A percentile compares a stretch with the other conserved stretches of the same genome.
phyloP scores from a whole-genome alignment of 2,329 filamentous ascomycete genomes.

The Aureobasidium sp. region DNA sequence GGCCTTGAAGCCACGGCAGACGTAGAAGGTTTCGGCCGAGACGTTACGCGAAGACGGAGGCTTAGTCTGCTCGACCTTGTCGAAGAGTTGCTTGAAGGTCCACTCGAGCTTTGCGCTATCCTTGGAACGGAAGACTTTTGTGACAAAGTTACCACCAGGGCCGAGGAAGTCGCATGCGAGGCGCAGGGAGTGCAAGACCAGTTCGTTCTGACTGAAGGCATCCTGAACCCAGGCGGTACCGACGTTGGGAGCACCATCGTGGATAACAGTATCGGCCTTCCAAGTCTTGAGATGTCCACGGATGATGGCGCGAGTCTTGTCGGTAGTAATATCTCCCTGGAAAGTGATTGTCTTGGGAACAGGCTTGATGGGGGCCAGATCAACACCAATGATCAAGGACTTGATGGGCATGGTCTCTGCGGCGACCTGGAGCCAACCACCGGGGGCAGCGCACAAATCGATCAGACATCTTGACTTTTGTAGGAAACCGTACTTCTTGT shows the following conservation, averaged over 20 bases:
- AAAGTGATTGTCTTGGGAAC: conserved; percentile 93
- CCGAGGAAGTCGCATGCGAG: conserved; percentile 87
- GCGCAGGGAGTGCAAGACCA: conserved; percentile 84
- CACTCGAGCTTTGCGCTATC: conserved; percentile 94
- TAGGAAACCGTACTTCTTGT: conserved; percentile 98
- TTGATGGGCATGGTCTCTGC: conserved; percentile 88
- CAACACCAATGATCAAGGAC: conserved; percentile 88
- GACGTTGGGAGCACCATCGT: conserved; percentile 96
- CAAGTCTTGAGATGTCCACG: conserved; percentile 85
- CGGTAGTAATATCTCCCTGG: conserved; percentile 95
- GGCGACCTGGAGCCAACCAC: conserved; percentile 95
- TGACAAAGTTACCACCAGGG: conserved; percentile 88
- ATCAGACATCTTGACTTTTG: conserved; percentile 94
- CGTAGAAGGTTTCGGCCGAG: conserved; percentile 96
- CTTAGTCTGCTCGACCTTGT: conserved; percentile 93
- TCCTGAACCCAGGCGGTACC: conserved; percentile 98
- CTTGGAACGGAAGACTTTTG: conserved; percentile 94
- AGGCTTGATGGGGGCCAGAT: conserved; percentile 89
- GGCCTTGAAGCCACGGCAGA: conserved; percentile 90
- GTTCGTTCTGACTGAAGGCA: conserved; percentile 93
- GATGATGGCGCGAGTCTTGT: conserved; percentile 88
- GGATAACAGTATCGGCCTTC: conserved; percentile 92
- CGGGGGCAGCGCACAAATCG: conserved; percentile 95
- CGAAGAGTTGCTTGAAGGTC: conserved; percentile 96
- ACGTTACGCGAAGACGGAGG: conserved; percentile 93